Evolutionary conservation across 2,329 filamentous ascomycete genomes (phyloP).

Genomic region (Claviceps pazoutovae): DNA sequence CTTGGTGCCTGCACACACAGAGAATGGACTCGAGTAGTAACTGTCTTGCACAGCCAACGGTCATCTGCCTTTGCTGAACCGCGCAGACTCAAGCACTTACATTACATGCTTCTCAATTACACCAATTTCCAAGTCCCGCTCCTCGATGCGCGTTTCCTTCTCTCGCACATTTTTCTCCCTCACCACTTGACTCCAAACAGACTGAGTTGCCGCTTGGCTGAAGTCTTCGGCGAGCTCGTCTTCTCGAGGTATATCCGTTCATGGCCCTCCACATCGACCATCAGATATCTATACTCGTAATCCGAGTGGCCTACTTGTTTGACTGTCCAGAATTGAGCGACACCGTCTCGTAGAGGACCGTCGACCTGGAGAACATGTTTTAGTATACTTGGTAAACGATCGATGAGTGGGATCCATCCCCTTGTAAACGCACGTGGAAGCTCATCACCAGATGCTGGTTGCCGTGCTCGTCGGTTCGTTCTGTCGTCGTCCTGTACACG

Average conservation of each 20-base stretch:
- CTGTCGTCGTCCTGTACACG: slow-evolving; percentile 44
- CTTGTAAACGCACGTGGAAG: slow-evolving; percentile 51
- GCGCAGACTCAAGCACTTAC: no score
- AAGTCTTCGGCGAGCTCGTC: slow-evolving; percentile 27
- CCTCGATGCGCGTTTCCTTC: no score
- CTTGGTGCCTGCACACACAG: no score
- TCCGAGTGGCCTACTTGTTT: slow-evolving; percentile 50
- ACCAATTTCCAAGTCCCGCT: no score
- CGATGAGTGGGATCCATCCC: not conserved
- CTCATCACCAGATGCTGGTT: slow-evolving; percentile 72
- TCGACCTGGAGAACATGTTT: slow-evolving; percentile 41
- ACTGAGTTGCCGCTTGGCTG: slow-evolving; percentile 31
- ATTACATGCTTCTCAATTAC: no score
- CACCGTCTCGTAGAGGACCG: slow-evolving; percentile 59
- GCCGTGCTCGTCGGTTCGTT: slow-evolving; percentile 58
- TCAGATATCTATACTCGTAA: slow-evolving; percentile 68
- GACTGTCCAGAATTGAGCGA: slow-evolving; percentile 65
- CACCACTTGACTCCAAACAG: slow-evolving; percentile 51
- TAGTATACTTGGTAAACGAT: no score
- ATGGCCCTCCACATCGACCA: slow-evolving; percentile 63
- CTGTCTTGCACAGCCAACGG: no score
- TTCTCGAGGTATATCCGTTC: slow-evolving; percentile 53
- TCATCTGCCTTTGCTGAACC: no score
- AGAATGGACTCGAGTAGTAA: no score
- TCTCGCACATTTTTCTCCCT: not conserved